Base-by-base conservation (phyloP, 2,329 filamentous ascomycete genomes). In the Sclerotinia nivalis region DNA sequence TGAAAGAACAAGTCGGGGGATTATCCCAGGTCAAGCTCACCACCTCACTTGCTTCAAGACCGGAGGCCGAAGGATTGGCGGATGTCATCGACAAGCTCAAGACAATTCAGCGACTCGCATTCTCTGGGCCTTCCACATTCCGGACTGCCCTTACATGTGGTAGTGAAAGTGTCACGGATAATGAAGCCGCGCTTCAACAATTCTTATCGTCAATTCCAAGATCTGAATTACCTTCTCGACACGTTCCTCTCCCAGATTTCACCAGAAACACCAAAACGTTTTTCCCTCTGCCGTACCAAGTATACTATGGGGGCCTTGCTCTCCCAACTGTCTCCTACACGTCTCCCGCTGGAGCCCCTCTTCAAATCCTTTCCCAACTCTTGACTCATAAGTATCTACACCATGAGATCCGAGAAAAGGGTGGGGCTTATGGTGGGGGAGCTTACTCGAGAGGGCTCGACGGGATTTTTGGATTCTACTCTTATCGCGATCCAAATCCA, bases 341-440 rank as follows among this genome's bases (percentile, higher is more conserved):
- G 4, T 88, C 92, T 56, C 80, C 89, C 0, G 86, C 91, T 66
- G 89, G 91, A 54, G 93, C 96, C 1, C 87, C 93, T 0, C 88
- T 98, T 22, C 93, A 95, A 76, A 91, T 98, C 54, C 88, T 99
- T 31, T 89, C 94, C 18, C 93, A 97, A 79, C 88, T 99, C 25
- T 87, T 99, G 45, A 98, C 95, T 0, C 95, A 99, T 82, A 97
- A 97, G 81, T 92, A 97, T 78, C 85, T 99, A 40, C 96, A 99
- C 79, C 95, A 97, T 75, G 96, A 98, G 80, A 97, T 99, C 74
- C 92, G 96, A 69, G 96, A 99, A 79, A 98, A 98, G 81, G 96
- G 96, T 45, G 96, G 96, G 50, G 96, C 96, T 0, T 99, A 99
- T 75, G 96, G 96, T 58, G 96, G 93, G 31, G 93, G 94, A 20